Evolutionary conservation across 1,284 basidiomycete genomes (phyloP).

Genomic region (Ustilago loliicola): DNA sequence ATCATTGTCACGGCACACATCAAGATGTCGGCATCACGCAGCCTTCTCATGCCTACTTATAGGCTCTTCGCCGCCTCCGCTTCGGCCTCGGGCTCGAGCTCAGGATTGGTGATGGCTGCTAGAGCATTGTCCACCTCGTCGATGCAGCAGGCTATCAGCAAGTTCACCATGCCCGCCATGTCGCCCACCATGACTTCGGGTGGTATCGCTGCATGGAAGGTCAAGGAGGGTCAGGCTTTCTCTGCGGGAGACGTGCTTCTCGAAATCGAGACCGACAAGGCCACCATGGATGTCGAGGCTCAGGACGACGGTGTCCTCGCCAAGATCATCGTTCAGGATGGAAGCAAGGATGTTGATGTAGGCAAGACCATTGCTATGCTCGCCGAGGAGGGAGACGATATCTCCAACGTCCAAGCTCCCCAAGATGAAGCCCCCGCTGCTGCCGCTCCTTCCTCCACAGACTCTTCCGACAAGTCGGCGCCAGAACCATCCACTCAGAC

Average conservation of each 20-base stretch:
- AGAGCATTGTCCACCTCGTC: conserved; percentile 42
- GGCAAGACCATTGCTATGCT: conserved; percentile 71
- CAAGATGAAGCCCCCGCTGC: conserved; percentile 41
- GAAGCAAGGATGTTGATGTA: conserved; percentile 69
- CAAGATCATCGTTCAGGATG: conserved; percentile 70
- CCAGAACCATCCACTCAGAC: conserved; percentile 37
- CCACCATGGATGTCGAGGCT: conserved; percentile 72
- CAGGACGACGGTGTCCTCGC: conserved; percentile 72
- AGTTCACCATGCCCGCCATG: conserved; percentile 69
- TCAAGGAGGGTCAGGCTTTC: conserved; percentile 71
- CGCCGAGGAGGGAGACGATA: conserved; percentile 72
- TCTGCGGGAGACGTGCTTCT: conserved; percentile 88
- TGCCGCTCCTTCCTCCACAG: conserved; percentile 11
- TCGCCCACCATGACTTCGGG: conserved; percentile 69
- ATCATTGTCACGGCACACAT: conserved; percentile 1
- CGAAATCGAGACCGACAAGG: conserved; percentile 79
- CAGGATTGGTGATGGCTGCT: conserved; percentile 16
- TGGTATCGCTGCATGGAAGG: conserved; percentile 69
- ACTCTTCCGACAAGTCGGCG: conserved; percentile 26
- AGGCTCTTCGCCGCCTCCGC: conserved; percentile 27
- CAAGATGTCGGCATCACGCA: conserved; percentile 42
- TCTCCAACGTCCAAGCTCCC: conserved; percentile 66
- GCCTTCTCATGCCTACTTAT: conserved; percentile 26
- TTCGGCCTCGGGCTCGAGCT: conserved; percentile 27
- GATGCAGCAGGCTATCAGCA: conserved; percentile 48